Conservation (phyloP, 2,329 filamentous ascomycete genomes). For the Arachnomyces sp. region DNA sequence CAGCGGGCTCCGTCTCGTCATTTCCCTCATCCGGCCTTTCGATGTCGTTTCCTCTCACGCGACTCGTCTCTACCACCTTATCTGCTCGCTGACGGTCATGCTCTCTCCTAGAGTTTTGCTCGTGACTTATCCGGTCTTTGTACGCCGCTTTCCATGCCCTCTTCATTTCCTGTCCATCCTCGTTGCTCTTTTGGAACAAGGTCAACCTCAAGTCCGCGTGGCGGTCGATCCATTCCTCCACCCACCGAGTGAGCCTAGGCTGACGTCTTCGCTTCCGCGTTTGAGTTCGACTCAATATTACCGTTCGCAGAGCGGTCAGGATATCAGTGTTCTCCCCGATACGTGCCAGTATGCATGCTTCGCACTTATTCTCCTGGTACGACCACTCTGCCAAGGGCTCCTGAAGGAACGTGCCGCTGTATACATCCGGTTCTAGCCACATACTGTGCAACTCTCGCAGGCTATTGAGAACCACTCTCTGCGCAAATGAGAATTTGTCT, state of each 20-base stretch:
- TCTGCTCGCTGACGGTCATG: not conserved
- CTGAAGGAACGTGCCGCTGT: conserved; percentile 3
- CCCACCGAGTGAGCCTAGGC: conserved; percentile 22
- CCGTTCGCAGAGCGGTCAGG: conserved; percentile 24
- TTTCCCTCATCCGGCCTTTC: not conserved
- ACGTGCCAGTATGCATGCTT: conserved; percentile 31
- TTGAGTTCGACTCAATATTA: conserved; percentile 22
- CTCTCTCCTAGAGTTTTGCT: not conserved
- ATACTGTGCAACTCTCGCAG: conserved; percentile 24
- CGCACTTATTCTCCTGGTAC: conserved; percentile 28
- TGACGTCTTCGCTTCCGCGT: no score
- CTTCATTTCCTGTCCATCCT: not conserved
- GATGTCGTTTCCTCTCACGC: conserved; percentile 3
- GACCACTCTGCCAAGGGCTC: conserved; percentile 12
- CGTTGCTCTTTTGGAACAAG: conserved; percentile 7
- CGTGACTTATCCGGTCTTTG: not conserved
- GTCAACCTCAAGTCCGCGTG: conserved; percentile 2
- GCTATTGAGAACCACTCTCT: conserved; percentile 12
- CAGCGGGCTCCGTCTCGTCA: not conserved
- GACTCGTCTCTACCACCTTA: conserved; percentile 2
- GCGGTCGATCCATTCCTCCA: conserved; percentile 22
- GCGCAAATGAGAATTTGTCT: conserved; percentile 9
- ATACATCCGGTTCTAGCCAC: conserved; percentile 20
- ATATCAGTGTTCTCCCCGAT: conserved; percentile 19
- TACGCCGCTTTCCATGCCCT: not conserved